Conservation (phyloP, 768 basidiomycete genomes). For the Rhodotorula taiwanensis region DNA sequence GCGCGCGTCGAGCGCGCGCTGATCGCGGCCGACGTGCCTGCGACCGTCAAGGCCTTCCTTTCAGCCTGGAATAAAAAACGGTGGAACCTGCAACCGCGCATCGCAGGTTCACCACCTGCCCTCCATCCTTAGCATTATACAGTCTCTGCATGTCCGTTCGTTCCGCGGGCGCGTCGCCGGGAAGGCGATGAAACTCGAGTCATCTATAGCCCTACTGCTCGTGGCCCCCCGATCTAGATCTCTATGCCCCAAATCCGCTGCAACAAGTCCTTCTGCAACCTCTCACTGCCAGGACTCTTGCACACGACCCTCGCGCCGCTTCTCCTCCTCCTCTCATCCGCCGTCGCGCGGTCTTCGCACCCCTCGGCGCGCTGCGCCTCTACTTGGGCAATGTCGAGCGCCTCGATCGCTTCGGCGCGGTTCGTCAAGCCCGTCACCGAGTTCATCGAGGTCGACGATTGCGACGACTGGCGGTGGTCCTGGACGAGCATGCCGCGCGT, state of each 20-base stretch:
- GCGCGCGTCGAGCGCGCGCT: no score
- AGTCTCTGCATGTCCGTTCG: no score
- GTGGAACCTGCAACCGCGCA: no score
- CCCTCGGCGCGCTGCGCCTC: conserved; percentile 1
- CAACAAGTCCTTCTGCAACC: conserved; percentile 12
- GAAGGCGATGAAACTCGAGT: no score
- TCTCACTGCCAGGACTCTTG: conserved; percentile 11
- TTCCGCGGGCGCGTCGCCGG: no score
- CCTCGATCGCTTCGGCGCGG: conserved; percentile 15
- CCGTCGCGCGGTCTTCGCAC: not conserved
- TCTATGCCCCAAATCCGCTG: conserved; percentile 23
- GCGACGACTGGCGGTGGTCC: conserved; percentile 11
- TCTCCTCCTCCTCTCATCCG: not conserved
- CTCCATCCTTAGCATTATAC: no score
- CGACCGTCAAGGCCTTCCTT: no score
- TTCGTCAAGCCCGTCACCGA: conserved; percentile 10
- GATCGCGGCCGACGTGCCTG: no score
- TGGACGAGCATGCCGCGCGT: conserved; percentile 34
- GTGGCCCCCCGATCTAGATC: not conserved
- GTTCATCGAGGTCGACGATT: not conserved
- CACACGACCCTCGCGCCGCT: conserved; percentile 21
- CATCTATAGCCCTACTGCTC: no score
- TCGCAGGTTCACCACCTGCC: no score
- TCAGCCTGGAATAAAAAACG: no score
- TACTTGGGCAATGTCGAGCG: conserved; percentile 7